Base-by-base conservation (phyloP, 495 filamentous ascomycete species). In the Rhypophila decipiens region DNA sequence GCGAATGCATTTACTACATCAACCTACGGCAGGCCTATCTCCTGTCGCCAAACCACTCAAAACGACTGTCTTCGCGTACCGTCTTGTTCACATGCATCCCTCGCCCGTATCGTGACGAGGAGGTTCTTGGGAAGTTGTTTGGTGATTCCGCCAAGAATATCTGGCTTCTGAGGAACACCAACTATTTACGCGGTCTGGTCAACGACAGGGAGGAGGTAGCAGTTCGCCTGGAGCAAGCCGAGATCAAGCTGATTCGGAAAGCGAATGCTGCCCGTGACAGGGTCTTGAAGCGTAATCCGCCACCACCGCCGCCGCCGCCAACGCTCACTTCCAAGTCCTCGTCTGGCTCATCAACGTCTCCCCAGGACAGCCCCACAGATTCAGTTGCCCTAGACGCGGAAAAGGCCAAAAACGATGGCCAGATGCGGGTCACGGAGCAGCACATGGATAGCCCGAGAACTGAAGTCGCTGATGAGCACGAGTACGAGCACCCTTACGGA, bases 41-140 rank as follows among this genome's bases (percentile, higher is more conserved):
- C 15, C 73, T 85, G n/a, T 82, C 83, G 3, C 81, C 80, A 3
- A 76, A 76, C n/a, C 78, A 84, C 49, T 72, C 79, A 4, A 66
- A 76, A 17, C 74, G 83, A 0, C 75, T 88, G 8, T 87, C 84
- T 0, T 80, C 84, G 0, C 65, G 80, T 29, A 86, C 83, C 0
- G 81, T 87, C 1, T 71, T 88, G 4, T 88, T 86, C 59, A 76
- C 84, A 47, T 83, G 77, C 13, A 80, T 83, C 1, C 83, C 84
- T 0, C 71, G 75, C 29, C 77, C 75, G 1, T 79, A 79, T 27
- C 68, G 78, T 17, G 73, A 77, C 8, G 72, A 80, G 50, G 65
- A 65, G 20, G 77, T 74, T 39, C 63, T 83, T n/a, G 70, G 69
- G 13, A 73, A 76, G 35, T 73, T 79, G 27, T 85, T 83, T 49